phyloP scores from a whole-genome alignment of 371 early-diverging fungal genomes.

The Antonospora locustae region DNA sequence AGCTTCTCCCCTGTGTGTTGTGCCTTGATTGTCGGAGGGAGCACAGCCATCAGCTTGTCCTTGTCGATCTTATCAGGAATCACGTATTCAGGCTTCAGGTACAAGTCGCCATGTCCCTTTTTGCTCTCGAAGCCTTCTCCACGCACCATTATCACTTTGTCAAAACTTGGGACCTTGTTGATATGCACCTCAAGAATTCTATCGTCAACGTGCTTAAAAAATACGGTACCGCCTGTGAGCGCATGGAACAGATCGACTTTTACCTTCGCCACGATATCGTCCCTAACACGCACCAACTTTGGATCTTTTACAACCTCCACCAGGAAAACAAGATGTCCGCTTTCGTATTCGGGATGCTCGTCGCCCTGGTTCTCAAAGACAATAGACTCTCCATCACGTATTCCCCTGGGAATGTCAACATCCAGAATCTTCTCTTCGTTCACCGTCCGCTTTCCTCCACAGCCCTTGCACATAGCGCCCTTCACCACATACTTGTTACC shows the following conservation, averaged over 20 bases:
- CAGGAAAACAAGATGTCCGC: slow-evolving; percentile 48
- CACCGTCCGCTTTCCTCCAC: slow-evolving; percentile 42
- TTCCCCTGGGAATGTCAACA: slow-evolving; percentile 42
- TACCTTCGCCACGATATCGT: slow-evolving; percentile 22
- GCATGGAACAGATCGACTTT: slow-evolving; percentile 32
- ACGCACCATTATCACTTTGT: slow-evolving; percentile 20
- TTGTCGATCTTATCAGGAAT: slow-evolving; percentile 20
- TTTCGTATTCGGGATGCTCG: slow-evolving; percentile 23
- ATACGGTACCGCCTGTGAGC: slow-evolving; percentile 29
- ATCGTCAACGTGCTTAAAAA: slow-evolving; percentile 38
- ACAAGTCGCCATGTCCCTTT: slow-evolving; percentile 7
- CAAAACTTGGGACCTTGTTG: slow-evolving; percentile 16
- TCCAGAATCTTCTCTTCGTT: slow-evolving; percentile 23
- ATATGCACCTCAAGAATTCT: slow-evolving; percentile 24
- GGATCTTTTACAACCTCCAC: slow-evolving; percentile 30
- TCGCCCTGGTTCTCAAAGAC: slow-evolving; percentile 41
- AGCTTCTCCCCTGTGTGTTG: too few species aligned
- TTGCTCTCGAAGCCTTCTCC: slow-evolving; percentile 27
- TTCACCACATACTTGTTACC: slow-evolving; percentile 27
- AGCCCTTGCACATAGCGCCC: slow-evolving; percentile 43
- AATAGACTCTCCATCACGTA: slow-evolving; percentile 25
- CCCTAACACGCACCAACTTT: slow-evolving; percentile 5
- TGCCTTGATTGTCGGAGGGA: slow-evolving; percentile 6
- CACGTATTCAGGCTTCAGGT: slow-evolving; percentile 23
- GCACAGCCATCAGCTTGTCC: slow-evolving; percentile 10